A percentile compares a stretch with the other conserved stretches of the same genome.
Evolutionary conservation across 177 flowering plant species (phyloP).

Genomic region (Vitis hybrid): DNA sequence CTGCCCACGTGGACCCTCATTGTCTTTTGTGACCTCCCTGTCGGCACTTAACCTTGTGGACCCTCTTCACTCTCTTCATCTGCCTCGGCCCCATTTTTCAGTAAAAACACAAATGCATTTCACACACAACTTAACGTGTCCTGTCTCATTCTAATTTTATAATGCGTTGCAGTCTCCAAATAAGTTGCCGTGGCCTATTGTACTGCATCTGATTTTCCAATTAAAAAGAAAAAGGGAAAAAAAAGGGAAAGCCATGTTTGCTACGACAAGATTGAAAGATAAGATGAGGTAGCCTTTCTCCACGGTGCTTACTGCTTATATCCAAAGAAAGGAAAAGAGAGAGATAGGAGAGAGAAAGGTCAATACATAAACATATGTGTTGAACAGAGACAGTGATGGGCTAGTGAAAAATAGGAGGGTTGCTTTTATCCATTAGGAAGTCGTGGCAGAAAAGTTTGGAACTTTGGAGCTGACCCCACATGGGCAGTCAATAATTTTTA

Average conservation of each 20-base stretch:
- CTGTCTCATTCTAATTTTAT: too few species aligned
- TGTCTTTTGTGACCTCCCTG: neutral
- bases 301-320: neutral
- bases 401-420: neutral
- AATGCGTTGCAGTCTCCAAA: too few species aligned
- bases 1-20: neutral
- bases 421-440: slow-evolving; percentile 33
- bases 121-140: too few species aligned
- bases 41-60: neutral
- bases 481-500: slow-evolving; percentile 7
- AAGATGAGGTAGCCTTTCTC: slow-evolving; percentile 9
- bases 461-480: slow-evolving; percentile 4
- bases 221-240: too few species aligned
- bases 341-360: neutral
- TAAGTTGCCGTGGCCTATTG: too few species aligned
- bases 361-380: neutral
- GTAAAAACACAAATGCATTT: too few species aligned
- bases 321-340: neutral
- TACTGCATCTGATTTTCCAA: too few species aligned
- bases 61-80: neutral
- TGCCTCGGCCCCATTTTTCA: neutral
- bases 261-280: slow-evolving; percentile 22
- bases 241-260: neutral
- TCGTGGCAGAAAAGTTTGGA: slow-evolving; percentile 36
- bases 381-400: too few species aligned